Conservation (phyloP, 345 rosid genomes). For the Lumnitzera littorea region DNA sequence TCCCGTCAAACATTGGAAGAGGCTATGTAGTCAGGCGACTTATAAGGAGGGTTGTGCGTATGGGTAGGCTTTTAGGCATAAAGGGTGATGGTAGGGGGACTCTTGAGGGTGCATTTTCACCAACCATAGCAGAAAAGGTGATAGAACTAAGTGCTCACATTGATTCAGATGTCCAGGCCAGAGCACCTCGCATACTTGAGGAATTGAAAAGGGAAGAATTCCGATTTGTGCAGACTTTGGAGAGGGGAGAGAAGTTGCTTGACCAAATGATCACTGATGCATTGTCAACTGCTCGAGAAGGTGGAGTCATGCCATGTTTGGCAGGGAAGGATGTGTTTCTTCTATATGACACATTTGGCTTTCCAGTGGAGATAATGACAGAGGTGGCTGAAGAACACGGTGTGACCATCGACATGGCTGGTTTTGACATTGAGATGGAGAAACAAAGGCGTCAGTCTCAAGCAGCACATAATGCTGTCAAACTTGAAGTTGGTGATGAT, state of each 20-base stretch:
- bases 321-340: constrained; percentile 83
- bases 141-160: constrained; percentile 69
- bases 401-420: constrained; percentile 56
- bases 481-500: constrained; percentile 58
- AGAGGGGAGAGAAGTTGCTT: constrained; percentile 85
- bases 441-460: constrained; percentile 83
- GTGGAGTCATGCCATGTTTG: constrained; percentile 38
- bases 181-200: constrained; percentile 52
- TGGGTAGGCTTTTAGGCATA: constrained; percentile 75
- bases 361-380: constrained; percentile 83
- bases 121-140: constrained; percentile 67
- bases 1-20: constrained; percentile 90
- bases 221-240: constrained; percentile 81
- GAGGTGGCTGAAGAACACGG: constrained; percentile 82
- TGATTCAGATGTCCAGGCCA: constrained; percentile 57
- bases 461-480: constrained; percentile 81
- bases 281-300: constrained; percentile 28
- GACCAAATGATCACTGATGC: constrained; percentile 67
- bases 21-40: constrained; percentile 92
- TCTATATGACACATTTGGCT: constrained; percentile 79
- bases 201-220: constrained; percentile 84
- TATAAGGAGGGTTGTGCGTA: constrained; percentile 86
- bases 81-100: constrained; percentile 49
- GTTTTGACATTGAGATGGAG: constrained; percentile 78
- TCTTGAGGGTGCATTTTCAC: constrained; percentile 63